Evolutionary conservation across 1,284 basidiomycete genomes (phyloP), one percentile per base, ranked within the genome.

Genomic region (Boletus smithii): DNA sequence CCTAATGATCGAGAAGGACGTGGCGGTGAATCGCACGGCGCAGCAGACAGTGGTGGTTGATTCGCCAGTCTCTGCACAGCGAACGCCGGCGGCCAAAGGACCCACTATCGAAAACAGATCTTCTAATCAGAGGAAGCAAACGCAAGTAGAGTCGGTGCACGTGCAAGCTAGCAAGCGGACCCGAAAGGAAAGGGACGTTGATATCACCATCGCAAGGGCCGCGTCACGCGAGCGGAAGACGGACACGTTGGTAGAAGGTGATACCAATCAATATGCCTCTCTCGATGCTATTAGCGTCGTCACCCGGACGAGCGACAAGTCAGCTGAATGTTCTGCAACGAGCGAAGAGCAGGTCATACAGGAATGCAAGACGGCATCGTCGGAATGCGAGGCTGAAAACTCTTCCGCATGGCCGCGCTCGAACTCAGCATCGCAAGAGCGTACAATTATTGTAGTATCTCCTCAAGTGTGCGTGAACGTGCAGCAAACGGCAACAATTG

Each of bases 391-490:
- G n/a, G 23, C 5, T 4, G 46, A 36, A 18, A 26, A 16, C 8
- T 35, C 29, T n/a, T 23, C 30, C 14, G 8, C 10, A 9, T 10
- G 6, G 27, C 17, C 14, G 26, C 14, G 8, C 26, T 31, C 32
- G 16, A 35, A 31, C 4, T 16, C n/a, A 1, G 20, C 4, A 5
- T 39, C 24, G n/a, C 34, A 32, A 30, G 47, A 26, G 30, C 16
- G 6, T 20, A 17, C 35, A 1, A 10, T 18, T n/a, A 11, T 18
- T 17, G 18, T 29, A 8, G 16, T 34, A 6, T 35, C 39, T 6
- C 50, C 57, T 35, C 46, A 46, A 17, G 42, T 43, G 18, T 16
- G 4, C 22, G 8, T 44, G n/a, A 24, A 32, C 8, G 24, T 18
- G 18, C n/a, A 43, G 14, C 40, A 50, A 18, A 18, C 43, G 8